A percentile compares a stretch with the other conserved stretches of the same genome.
Conservation (phyloP, 2,329 filamentous ascomycete genomes). For the Diaporthe capsici region DNA sequence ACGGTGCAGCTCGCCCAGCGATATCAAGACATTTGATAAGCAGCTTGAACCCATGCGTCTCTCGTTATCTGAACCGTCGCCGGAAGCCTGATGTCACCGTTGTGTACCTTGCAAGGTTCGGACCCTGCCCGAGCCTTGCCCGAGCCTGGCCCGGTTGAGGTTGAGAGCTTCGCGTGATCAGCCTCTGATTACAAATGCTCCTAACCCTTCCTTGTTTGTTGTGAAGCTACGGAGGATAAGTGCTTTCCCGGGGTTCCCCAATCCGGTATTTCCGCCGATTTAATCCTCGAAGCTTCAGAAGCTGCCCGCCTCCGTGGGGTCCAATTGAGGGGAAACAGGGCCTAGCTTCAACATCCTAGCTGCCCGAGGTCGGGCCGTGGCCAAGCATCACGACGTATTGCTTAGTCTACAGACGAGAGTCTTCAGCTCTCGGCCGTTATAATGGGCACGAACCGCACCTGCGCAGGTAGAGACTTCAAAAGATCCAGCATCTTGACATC, state of each 20-base stretch:
- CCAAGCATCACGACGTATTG: neutral
- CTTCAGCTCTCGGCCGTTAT: neutral
- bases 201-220: neutral
- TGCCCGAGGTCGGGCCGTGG: constrained; percentile 16
- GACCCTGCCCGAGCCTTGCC: neutral
- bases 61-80: neutral
- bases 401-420: neutral
- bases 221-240: neutral
- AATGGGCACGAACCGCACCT: neutral
- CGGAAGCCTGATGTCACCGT: neutral
- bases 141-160: neutral
- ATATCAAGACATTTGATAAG: neutral
- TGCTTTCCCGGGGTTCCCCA: neutral
- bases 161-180: neutral
- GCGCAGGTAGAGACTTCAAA: neutral
- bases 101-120: neutral
- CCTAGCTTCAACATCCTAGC: neutral
- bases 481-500: neutral
- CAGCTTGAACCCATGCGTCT: neutral
- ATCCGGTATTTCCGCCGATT: neutral
- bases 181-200: neutral
- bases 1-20: neutral
- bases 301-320: neutral
- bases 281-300: neutral
- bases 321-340: neutral